Conservation (phyloP, 768 basidiomycete species). For the Lanmaoa rubissima region DNA sequence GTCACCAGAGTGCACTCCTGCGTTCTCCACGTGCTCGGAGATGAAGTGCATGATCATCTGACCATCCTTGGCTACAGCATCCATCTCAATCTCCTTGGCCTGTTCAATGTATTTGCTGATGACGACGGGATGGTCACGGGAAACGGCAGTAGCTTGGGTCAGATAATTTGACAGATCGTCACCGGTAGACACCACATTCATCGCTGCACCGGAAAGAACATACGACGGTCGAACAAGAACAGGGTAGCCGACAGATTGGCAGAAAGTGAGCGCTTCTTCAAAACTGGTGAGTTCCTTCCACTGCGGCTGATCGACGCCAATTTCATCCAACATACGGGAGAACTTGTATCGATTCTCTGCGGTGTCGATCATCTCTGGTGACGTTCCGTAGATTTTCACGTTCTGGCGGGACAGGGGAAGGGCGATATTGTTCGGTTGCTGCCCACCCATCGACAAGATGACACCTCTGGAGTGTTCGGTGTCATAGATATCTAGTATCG, state of each 20-base stretch:
- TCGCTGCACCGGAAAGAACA: conserved; percentile 98
- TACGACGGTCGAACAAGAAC: conserved; percentile 97
- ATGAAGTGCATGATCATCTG: conserved; percentile 99
- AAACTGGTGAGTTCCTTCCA: conserved; percentile 97
- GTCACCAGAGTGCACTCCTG: conserved; percentile 98
- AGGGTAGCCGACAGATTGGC: conserved; percentile 90
- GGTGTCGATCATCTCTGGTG: conserved; percentile 99
- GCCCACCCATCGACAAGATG: conserved; percentile 97
- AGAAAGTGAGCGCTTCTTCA: conserved; percentile 85
- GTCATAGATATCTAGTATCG: conserved; percentile 96
- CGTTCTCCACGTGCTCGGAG: conserved; percentile 99
- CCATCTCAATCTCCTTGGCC: conserved; percentile 99
- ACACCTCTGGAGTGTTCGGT: conserved; percentile 84
- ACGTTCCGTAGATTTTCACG: conserved; percentile 97
- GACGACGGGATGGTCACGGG: conserved; percentile 94
- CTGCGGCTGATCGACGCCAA: conserved; percentile 95
- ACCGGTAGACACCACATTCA: conserved; percentile 96
- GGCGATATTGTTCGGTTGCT: conserved; percentile 98
- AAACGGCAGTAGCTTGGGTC: conserved; percentile 93
- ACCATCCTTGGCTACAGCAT: conserved; percentile 94
- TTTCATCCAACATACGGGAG: conserved; percentile 94
- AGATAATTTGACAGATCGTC: conserved; percentile 92
- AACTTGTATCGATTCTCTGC: conserved; percentile 99
- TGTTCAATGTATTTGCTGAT: conserved; percentile 99
- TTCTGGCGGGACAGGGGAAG: conserved; percentile 94